Percentiles rank a stretch among this genome's conserved stretches.
phyloP scores from a whole-genome alignment of 306 rosid species.

The Cajanus cajan region DNA sequence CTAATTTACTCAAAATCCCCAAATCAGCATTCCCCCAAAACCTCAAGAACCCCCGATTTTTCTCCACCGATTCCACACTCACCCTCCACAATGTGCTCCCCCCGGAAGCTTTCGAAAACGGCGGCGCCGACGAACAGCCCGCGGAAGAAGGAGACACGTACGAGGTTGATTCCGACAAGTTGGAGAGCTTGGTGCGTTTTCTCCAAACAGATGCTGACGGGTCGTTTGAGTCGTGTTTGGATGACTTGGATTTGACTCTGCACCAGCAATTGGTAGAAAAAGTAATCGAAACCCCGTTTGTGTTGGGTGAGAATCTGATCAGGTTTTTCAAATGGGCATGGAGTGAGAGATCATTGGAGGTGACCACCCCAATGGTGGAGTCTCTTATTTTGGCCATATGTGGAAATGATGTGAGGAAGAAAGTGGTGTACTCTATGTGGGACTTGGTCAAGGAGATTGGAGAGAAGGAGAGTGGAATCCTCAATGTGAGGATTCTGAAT shows the following conservation, averaged over 20 bases:
- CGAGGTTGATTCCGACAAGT: slow-evolving; percentile 51
- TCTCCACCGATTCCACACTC: background rate
- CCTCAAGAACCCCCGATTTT: background rate
- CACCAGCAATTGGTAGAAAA: slow-evolving; percentile 48
- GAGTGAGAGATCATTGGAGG: slow-evolving; percentile 45
- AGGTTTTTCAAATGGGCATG: slow-evolving; percentile 68
- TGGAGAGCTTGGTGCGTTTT: slow-evolving; percentile 53
- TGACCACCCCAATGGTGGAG: slow-evolving; percentile 43
- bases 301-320: slow-evolving; percentile 57
- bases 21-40: background rate
- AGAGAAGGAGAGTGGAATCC: slow-evolving; percentile 38
- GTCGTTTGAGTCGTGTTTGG: slow-evolving; percentile 55
- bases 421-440: slow-evolving; percentile 56
- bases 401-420: slow-evolving; percentile 30
- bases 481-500: slow-evolving; percentile 50
- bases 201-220: slow-evolving; percentile 47
- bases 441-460: slow-evolving; percentile 61
- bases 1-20: background rate
- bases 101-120: background rate
- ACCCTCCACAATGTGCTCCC: background rate
- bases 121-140: background rate
- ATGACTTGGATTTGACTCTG: slow-evolving; percentile 44
- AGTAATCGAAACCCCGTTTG: slow-evolving; percentile 47
- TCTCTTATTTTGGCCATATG: slow-evolving; percentile 47
- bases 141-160: slow-evolving; percentile 1